Percentiles rank a stretch among this genome's conserved stretches.
Conservation (phyloP, 257 asterid genomes). For the Solanum tarijense region DNA sequence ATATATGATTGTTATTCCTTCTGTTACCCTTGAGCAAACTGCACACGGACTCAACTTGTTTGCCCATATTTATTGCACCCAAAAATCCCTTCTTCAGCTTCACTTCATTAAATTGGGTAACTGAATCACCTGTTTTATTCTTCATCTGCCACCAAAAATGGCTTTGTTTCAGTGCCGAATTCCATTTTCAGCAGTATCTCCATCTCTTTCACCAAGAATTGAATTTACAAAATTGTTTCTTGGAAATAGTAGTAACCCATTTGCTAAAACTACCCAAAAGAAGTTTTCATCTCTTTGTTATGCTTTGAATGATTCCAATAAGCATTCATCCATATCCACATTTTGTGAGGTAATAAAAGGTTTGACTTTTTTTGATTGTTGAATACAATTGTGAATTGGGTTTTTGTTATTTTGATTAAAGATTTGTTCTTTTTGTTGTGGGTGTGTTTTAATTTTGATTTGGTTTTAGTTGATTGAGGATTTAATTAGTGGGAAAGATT, state of each 20-base stretch:
- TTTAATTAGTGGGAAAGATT: conserved; percentile 65
- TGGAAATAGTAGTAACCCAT: not conserved
- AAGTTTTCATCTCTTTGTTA: not conserved
- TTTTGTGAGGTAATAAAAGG: conserved; percentile 7
- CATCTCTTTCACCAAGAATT: not conserved
- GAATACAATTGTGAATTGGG: not conserved
- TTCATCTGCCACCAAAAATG: not conserved
- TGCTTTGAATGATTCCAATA: not conserved
- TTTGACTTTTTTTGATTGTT: not conserved
- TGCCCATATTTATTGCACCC: not conserved
- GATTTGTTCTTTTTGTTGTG: not conserved
- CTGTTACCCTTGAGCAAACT: not conserved
- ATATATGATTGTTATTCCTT: not conserved
- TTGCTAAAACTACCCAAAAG: not conserved
- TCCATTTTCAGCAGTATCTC: not conserved
- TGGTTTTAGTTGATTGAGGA: conserved; percentile 56
- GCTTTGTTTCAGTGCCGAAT: conserved; percentile 1
- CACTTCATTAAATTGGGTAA: not conserved
- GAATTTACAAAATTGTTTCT: conserved; percentile 2
- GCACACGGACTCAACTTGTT: not conserved
- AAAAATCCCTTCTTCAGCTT: not conserved
- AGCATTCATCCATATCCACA: not conserved
- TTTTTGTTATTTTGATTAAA: not conserved
- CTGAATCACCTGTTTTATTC: not conserved
- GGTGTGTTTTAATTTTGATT: not conserved